Base-by-base conservation (phyloP, 768 basidiomycete genomes). In the Macrolepiota albuminosa region DNA sequence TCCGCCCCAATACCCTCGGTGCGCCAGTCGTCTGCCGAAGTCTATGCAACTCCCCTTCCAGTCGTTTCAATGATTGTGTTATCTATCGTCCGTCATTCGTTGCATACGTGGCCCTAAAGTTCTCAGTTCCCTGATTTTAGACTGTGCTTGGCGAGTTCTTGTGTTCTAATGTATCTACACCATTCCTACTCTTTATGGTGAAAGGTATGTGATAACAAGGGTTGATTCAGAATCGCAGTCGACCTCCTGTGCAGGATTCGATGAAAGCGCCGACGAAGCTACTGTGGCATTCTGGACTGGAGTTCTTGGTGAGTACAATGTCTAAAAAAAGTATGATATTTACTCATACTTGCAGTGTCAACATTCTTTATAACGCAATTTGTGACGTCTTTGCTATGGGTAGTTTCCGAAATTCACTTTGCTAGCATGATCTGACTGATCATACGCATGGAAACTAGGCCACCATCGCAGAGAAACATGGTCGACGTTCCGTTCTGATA, bases 361-460 rank as follows among this genome's bases (percentile, higher is more conserved):
- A 85, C 84, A 3, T 94, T 95, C 75, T 98, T 98, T 78, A 76
- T 97, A 66, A 94, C 95, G 2, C 97, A 99, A 68, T 98, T 98
- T 74, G 75, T 96, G 34, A 98, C 96, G 0, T 95, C 93, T 33
- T 75, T 99, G 36, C 79, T 98, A 57, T 99, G 97, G 96, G 91
- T 89, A 68, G 59, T 74, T 70, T 40, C 36, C 57, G 11, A 18
- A 61, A 45, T 42, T 33, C 10, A 39, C 59, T 60, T 51, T 40
- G 36, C 42, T 62, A 57, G 42, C 48, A 60, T 66, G 61, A 39
- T 55, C 49, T 68, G 42, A 68, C 48, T 54, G 34, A 49, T 39
- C 36, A n/a, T 56, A 47, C 61, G n/a, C 33, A 34, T 43, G 9
- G n/a, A 18, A 49, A 29, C 56, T 45, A 91, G 89, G 92, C 93